These are phyloP conservation scores for Limtongia smithiae DNA, from an alignment of 805 yeast genomes.

Conservation along the genomic window DNA sequence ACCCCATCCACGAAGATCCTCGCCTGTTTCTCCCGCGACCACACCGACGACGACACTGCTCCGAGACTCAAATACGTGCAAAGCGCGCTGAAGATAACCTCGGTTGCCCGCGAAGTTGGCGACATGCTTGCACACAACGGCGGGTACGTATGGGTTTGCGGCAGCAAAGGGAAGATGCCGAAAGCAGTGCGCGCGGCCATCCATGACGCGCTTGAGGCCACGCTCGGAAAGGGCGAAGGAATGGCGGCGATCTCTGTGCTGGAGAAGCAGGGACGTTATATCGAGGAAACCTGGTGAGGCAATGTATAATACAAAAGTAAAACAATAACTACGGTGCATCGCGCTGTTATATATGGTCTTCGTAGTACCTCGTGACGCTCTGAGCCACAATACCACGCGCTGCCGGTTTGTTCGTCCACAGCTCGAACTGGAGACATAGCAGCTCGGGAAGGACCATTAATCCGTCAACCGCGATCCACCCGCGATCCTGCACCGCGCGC, in stretches of 20 bases:
- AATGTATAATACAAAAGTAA: no score
- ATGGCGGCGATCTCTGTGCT: conserved; percentile 49
- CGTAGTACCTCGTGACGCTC: conserved; percentile 8
- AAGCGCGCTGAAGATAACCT: conserved; percentile 1
- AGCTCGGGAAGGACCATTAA: conserved; percentile 13
- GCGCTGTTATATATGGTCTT: no score
- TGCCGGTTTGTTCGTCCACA: conserved; percentile 16
- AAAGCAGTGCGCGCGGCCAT: conserved; percentile 78
- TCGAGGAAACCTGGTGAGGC: conserved; percentile 93
- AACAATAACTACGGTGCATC: no score
- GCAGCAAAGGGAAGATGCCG: conserved; percentile 94
- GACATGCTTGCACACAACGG: conserved; percentile 50
- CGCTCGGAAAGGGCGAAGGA: conserved; percentile 1
- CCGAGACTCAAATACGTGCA: conserved; percentile 24
- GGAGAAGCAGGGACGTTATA: conserved; percentile 60
- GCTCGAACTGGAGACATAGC: conserved; percentile 10
- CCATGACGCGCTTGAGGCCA: conserved; percentile 41
- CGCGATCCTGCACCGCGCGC: not conserved
- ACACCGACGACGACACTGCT: no score
- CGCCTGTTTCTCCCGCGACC: conserved; percentile 44
- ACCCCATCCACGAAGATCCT: not conserved
- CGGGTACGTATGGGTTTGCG: conserved; percentile 80
- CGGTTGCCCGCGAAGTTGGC: conserved; percentile 39
- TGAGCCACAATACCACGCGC: conserved; percentile 11
- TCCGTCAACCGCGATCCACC: conserved; percentile 18